Conservation (phyloP, 2,329 filamentous ascomycete species). For the Colletotrichum sp. region DNA sequence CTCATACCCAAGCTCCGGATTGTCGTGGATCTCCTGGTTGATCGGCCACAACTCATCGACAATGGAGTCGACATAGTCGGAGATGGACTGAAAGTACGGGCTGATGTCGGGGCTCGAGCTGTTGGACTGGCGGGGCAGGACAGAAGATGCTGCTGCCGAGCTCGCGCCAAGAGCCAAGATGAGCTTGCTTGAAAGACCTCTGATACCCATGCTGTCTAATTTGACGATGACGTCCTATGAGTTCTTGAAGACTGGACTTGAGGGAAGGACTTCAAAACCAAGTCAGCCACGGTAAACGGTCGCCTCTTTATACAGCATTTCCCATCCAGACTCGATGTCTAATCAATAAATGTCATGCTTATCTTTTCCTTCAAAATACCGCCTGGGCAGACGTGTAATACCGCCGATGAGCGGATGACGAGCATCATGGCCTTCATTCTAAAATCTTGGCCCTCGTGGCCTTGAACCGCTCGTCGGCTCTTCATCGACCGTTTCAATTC, state of each 20-base stretch:
- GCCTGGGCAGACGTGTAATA: neutral
- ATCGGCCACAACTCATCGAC: conserved; percentile 35
- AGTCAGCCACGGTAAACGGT: too few species aligned
- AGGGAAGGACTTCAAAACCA: neutral
- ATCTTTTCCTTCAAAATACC: neutral
- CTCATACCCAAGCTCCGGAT: conserved; percentile 48
- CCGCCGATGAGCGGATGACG: neutral
- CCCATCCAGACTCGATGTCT: neutral
- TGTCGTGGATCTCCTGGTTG: conserved; percentile 47
- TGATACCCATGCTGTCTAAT: neutral
- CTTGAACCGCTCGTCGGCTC: neutral
- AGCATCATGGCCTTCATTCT: neutral
- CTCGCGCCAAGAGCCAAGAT: neutral
- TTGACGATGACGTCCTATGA: neutral
- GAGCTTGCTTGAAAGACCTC: neutral
- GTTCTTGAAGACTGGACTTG: neutral
- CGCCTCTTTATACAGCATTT: neutral
- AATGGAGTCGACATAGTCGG: conserved; percentile 21
- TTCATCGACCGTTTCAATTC: neutral
- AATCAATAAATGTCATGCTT: neutral
- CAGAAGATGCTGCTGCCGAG: neutral
- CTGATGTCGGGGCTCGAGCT: neutral
- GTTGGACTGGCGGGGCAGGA: neutral
- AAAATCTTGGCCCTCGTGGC: neutral
- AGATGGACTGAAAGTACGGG: conserved; percentile 16